Conservation (phyloP, 1,139 yeast species). For the Zygoascus sp. region DNA sequence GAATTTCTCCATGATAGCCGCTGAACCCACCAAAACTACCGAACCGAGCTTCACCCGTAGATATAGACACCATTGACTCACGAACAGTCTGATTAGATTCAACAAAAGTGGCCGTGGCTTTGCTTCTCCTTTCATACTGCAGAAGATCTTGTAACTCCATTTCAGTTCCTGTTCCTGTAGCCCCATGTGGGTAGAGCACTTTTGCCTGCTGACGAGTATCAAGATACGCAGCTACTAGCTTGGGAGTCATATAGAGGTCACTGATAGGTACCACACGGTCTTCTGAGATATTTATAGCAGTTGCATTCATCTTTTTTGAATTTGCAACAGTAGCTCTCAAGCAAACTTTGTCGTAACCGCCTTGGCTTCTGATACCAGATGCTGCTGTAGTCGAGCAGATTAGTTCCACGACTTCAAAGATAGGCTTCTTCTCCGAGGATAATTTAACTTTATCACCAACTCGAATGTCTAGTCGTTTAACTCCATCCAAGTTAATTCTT, state of each 20-base stretch:
- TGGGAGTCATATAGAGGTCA: conserved; percentile 11
- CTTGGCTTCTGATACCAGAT: neutral
- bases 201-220: conserved; percentile 9
- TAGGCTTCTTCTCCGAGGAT: conserved; percentile 15
- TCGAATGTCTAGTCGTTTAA: conserved; percentile 21
- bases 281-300: neutral
- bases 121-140: conserved; percentile 3
- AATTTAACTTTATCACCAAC: conserved; percentile 21
- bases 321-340: neutral
- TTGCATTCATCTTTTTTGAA: neutral
- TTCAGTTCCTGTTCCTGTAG: neutral
- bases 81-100: neutral
- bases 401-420: conserved; percentile 18
- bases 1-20: conserved; percentile 1
- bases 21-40: neutral
- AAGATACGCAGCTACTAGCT: conserved; percentile 7
- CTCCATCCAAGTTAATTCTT: conserved; percentile 20
- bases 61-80: neutral
- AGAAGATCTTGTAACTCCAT: neutral
- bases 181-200: conserved; percentile 3
- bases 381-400: neutral
- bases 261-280: conserved; percentile 3
- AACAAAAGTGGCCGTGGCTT: neutral
- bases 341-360: conserved; percentile 6
- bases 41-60: neutral